Conservation (phyloP, 1,284 basidiomycete genomes). For the Microbotryomycetes sp. region DNA sequence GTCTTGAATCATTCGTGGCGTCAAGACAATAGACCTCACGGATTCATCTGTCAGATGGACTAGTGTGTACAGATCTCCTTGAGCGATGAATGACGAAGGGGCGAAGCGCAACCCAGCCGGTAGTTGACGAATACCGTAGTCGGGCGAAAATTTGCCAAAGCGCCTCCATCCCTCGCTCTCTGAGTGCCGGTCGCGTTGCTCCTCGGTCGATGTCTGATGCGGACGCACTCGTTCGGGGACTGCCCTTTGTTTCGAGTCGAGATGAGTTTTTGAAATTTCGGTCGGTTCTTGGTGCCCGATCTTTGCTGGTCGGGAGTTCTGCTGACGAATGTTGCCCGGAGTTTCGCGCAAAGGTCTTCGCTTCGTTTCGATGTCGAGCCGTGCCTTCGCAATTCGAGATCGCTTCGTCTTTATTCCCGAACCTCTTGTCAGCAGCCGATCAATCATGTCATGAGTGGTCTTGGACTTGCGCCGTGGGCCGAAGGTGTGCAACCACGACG, state of each 20-base stretch:
- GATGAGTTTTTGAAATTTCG: background rate
- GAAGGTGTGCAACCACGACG: slow-evolving; percentile 22
- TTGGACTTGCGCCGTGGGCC: slow-evolving; percentile 7
- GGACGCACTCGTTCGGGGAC: background rate
- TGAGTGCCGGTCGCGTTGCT: background rate
- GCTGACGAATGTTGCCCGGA: background rate
- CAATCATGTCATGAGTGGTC: slow-evolving; percentile 30
- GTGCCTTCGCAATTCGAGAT: background rate
- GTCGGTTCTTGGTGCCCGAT: background rate
- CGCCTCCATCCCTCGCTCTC: slow-evolving; percentile 23
- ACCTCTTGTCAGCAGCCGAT: slow-evolving; percentile 29
- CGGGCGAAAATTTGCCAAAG: slow-evolving; percentile 43
- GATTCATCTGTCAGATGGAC: slow-evolving; percentile 38
- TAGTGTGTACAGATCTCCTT: slow-evolving; percentile 51
- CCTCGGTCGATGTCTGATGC: background rate
- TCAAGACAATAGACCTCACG: too few species aligned
- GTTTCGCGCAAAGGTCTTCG: background rate
- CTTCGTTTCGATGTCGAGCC: background rate
- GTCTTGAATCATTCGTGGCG: slow-evolving; percentile 46
- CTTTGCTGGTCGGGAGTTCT: background rate
- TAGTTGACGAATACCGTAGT: slow-evolving; percentile 52
- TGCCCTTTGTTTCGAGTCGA: slow-evolving; percentile 22
- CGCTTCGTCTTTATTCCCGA: too few species aligned
- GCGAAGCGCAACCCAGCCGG: slow-evolving; percentile 52
- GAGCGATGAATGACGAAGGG: slow-evolving; percentile 51